A percentile compares a stretch with the other conserved stretches of the same genome.
These are phyloP conservation scores for Nepenthes alata DNA, from an alignment of 179 eudicot genomes.

Conservation along the genomic window DNA sequence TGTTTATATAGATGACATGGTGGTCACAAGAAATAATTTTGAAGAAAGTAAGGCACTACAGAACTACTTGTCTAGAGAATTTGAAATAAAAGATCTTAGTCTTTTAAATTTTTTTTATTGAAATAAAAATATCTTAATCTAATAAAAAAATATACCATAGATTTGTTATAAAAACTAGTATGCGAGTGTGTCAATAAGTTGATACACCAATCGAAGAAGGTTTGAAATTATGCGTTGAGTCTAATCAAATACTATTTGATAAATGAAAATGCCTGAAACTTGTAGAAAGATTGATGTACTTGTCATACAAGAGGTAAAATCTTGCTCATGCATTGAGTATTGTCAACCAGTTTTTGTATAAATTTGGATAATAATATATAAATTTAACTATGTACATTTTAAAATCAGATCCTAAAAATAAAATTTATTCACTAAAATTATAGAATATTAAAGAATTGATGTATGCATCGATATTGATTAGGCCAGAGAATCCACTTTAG, in stretches of 20 bases:
- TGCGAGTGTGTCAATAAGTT: background rate
- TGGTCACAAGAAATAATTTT: background rate
- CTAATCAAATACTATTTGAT: background rate
- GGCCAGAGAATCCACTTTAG: background rate
- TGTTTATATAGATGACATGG: background rate
- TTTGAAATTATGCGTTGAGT: background rate
- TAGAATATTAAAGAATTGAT: background rate
- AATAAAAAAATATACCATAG: background rate
- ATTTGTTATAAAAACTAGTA: background rate
- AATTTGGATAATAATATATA: background rate
- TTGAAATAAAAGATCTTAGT: background rate
- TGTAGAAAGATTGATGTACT: background rate
- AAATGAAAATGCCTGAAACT: background rate
- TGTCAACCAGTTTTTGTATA: conserved; percentile 1
- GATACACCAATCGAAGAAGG: background rate
- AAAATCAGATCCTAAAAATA: background rate
- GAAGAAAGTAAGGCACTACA: background rate
- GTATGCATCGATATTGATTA: background rate
- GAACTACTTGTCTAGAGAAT: background rate
- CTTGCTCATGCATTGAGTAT: background rate
- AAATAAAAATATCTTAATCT: background rate
- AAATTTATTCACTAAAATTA: background rate
- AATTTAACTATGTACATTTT: background rate
- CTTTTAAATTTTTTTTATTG: background rate
- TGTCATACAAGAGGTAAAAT: background rate